phyloP scores from a whole-genome alignment of 768 basidiomycete genomes.

The Paxillus rubicundulus region DNA sequence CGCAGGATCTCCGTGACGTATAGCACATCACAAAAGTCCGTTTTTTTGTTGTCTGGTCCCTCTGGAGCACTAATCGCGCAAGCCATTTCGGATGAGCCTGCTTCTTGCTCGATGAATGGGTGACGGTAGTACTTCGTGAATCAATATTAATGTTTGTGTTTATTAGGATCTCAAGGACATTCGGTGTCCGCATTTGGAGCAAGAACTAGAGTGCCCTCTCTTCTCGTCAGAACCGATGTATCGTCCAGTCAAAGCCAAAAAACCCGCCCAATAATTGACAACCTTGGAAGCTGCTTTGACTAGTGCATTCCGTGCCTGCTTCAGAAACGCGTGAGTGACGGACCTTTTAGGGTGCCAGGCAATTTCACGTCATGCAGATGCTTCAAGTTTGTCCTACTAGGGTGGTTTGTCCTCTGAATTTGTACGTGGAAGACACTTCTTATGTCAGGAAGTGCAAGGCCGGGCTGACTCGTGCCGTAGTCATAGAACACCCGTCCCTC shows the following conservation, averaged over 20 bases:
- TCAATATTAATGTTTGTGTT: not conserved
- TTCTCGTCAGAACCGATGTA: slow-evolving; percentile 30
- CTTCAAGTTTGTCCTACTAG: slow-evolving; percentile 43
- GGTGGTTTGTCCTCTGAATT: slow-evolving; percentile 92
- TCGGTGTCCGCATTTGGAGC: not conserved
- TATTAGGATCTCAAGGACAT: slow-evolving; percentile 1
- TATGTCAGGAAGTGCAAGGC: not conserved
- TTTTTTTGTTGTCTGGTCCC: no score
- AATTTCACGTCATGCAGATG: slow-evolving; percentile 9
- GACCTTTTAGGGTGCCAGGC: not conserved
- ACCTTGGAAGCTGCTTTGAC: slow-evolving; percentile 88
- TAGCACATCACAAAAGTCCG: not conserved
- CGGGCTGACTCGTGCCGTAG: not conserved
- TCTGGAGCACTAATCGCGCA: no score
- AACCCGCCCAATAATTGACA: slow-evolving; percentile 65
- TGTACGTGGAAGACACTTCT: slow-evolving; percentile 48
- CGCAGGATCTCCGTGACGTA: slow-evolving; percentile 16
- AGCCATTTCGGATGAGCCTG: no score
- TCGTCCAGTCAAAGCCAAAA: slow-evolving; percentile 44
- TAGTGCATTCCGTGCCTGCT: slow-evolving; percentile 90
- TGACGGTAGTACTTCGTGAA: no score
- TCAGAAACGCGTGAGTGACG: slow-evolving; percentile 81
- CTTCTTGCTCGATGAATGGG: no score
- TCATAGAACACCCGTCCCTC: slow-evolving; percentile 89
- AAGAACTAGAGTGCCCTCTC: not conserved